Conservation (phyloP, 179 eudicot genomes). For the Heliamphora pulchella region DNA sequence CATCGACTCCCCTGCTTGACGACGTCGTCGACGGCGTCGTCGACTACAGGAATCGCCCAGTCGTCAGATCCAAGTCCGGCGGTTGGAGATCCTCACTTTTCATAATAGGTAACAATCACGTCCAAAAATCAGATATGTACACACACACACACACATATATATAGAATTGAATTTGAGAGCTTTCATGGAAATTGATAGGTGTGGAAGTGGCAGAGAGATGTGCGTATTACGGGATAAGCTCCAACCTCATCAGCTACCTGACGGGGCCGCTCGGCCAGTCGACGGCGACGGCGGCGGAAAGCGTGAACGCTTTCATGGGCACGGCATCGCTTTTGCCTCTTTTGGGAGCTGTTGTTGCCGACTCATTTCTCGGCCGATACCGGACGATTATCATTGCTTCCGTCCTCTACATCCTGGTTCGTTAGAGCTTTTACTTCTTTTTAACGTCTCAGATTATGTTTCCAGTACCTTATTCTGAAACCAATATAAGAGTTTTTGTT, state of each 20-base stretch:
- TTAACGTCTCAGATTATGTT: neutral
- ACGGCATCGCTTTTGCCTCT: constrained; percentile 30
- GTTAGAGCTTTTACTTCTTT: constrained; percentile 7
- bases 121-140: no score
- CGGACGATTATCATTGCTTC: constrained; percentile 39
- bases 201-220: constrained; percentile 20
- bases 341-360: constrained; percentile 47
- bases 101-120: constrained; percentile 10
- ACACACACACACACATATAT: no score
- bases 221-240: constrained; percentile 18
- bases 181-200: constrained; percentile 2
- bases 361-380: constrained; percentile 49
- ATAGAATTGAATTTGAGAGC: neutral
- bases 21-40: constrained; percentile 13
- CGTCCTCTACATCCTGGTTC: constrained; percentile 36
- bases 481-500: neutral
- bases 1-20: constrained; percentile 6
- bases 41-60: constrained; percentile 11
- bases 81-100: constrained; percentile 13
- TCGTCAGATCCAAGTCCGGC: constrained; percentile 14
- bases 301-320: constrained; percentile 42
- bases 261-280: constrained; percentile 26
- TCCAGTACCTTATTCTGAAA: neutral
- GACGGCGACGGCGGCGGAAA: constrained; percentile 40
- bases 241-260: constrained; percentile 19